Base-by-base conservation (phyloP, 1,139 yeast species). In the Protomyces lactucae-debilis region DNA sequence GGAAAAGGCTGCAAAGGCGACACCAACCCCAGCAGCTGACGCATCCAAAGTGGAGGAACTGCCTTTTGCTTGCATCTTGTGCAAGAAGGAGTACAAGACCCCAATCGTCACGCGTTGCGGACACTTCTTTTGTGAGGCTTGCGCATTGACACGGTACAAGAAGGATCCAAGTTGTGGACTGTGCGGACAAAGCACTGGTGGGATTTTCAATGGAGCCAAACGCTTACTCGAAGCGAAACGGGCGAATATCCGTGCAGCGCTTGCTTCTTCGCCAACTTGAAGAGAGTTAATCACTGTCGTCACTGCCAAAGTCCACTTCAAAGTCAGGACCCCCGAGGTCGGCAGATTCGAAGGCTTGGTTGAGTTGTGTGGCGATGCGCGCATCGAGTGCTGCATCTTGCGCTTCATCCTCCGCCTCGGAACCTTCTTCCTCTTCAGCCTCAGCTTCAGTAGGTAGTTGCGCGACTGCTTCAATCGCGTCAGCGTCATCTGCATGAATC, bases 101-200 rank as follows among this genome's bases (percentile, higher is more conserved):
- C 93, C 95, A 0, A 80, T 88, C 1, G 81, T 79, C 65, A 85
- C 95, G 0, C 75, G 72, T 18, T 88, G 96, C 73, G 79, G 79
- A 2, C 96, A 88, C 72, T 76, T 83, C 57, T 88, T 81, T 71
- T 88, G 96, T 71, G 84, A 83, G 69, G 66, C 68, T 4, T 88
- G 96, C 71, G 88, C 85, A 71, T 72, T 85, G 69, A 72, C 73
- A 1, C 74, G 86, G 60, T 80, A 77, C 69, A 81, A 82, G 68
- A 77, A 73, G 66, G 78, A 77, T 57, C 76, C 80, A 51, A 76
- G 74, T 4, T 87, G 95, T 72, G 76, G 77, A 63, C 79, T 86
- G 2, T 87, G 95, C 72, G 80, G 79, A 14, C 72, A 77, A 55
- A 85, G 85, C 51, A 85, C 88, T 0, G 76, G 81, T 52, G 89